These are phyloP conservation scores for Oryza nivara DNA, from an alignment of 176 grass and related monocot genomes.

Conservation along the genomic window DNA sequence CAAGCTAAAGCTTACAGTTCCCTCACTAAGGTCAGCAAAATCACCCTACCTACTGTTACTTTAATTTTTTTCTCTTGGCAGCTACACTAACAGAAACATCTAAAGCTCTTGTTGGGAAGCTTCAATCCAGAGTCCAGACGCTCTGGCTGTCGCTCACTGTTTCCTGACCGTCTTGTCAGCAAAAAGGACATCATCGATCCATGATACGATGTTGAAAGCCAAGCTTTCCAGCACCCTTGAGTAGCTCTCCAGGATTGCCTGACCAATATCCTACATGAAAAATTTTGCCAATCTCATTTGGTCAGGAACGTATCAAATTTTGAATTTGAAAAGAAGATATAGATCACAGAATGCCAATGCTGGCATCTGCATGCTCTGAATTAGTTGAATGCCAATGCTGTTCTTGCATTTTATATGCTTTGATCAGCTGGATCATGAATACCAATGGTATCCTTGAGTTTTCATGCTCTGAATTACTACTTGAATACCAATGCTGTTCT, in stretches of 20 bases:
- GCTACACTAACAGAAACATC: conserved; percentile 32
- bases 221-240: conserved; percentile 95
- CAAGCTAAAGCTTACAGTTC: conserved; percentile 36
- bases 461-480: too few species aligned
- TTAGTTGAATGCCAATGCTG: too few species aligned
- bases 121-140: conserved; percentile 1
- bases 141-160: conserved; percentile 25
- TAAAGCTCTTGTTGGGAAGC: conserved; percentile 31
- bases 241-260: conserved; percentile 96
- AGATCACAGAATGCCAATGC: not conserved
- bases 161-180: conserved; percentile 63
- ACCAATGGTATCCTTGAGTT: too few species aligned
- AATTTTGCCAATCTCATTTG: not conserved
- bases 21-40: conserved; percentile 51
- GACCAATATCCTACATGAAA: conserved; percentile 75
- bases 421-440: too few species aligned
- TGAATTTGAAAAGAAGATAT: not conserved
- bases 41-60: conserved; percentile 38
- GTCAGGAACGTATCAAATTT: conserved; percentile 13
- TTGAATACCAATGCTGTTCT: not conserved
- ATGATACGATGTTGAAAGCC: conserved; percentile 92
- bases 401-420: too few species aligned
- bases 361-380: not conserved
- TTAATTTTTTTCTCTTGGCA: not conserved
- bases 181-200: conserved; percentile 90